Evolutionary conservation across 2,329 filamentous ascomycete species (phyloP), one percentile per base, ranked within the genome.

Genomic region (Bipolaris victoriae): DNA sequence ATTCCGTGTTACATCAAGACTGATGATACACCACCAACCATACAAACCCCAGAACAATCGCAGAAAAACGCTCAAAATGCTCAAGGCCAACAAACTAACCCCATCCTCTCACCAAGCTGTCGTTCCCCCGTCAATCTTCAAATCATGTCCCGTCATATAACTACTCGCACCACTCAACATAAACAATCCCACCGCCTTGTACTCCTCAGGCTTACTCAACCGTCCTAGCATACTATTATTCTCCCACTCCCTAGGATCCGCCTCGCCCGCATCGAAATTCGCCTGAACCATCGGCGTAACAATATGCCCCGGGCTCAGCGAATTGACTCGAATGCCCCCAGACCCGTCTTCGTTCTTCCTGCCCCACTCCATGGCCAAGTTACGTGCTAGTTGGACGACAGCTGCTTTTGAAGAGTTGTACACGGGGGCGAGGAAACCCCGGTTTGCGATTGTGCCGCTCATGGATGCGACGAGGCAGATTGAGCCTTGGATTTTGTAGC

Each of bases 241-340:
- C 37, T 90, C 86, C 92, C 92, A 96, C 60, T 87, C 83, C 22
- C 70, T 66, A 35, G 68, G 71, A 0, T 90, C 89, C 58, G 86
- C 89, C 63, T 89, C 83, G 60, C 88, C 84, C 60, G 87, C 83
- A 61, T 86, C 82, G 69, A 96, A 94, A 37, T 96, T 85, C 57
- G 85, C 84, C 71, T 90, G 84, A 1, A 94, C 90, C 92, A 96
- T 96, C 9, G 89, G 86, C 2, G 90, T 92, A 26, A 89, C 82
- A 69, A 92, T 91, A 71, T 92, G 91, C 22, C 90, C 90, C 0
- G 90, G 90, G 24, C 88, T 91, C 52, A 94, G 83, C 5, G 88
- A 90, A 77, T 94, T 94, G 52, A 93, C 88, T 3, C 90, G 84
- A 68, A 94, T 92, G 20, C 86, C 86, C 63, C 89, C 79, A 58